Evolutionary conservation across 768 basidiomycete species (phyloP).

Genomic region (Podaxis pistillaris): DNA sequence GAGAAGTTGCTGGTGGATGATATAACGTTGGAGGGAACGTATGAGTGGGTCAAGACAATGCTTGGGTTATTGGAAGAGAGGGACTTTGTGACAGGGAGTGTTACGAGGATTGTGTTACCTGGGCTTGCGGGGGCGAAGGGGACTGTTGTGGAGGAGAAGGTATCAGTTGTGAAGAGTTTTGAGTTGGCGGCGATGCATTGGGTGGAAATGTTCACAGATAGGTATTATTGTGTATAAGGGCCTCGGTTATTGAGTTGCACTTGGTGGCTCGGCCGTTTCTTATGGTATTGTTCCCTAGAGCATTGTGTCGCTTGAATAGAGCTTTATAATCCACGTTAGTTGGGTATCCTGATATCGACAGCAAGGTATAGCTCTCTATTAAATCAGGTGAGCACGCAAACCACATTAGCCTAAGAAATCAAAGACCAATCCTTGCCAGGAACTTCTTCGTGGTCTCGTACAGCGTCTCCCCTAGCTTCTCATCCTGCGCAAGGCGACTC

Average conservation of each 20-base stretch:
- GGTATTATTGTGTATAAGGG: too few species aligned
- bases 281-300: not conserved
- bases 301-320: not conserved
- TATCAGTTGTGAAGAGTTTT: not conserved
- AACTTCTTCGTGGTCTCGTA: slow-evolving; percentile 14
- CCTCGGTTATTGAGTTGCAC: not conserved
- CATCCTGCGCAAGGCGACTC: slow-evolving; percentile 14
- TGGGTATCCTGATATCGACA: not conserved
- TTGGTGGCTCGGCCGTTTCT: not conserved
- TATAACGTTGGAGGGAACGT: not conserved
- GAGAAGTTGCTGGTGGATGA: not conserved
- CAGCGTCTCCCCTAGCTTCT: slow-evolving; percentile 13
- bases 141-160: not conserved
- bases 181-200: not conserved
- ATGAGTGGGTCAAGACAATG: not conserved
- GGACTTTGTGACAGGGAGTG: not conserved
- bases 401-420: not conserved
- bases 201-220: not conserved
- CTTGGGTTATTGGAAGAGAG: not conserved
- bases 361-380: not conserved
- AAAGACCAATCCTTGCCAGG: slow-evolving; percentile 6
- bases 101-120: not conserved
- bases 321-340: not conserved
- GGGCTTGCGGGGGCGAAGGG: not conserved
- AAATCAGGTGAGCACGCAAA: not conserved